Evolutionary conservation across 495 filamentous ascomycete genomes (phyloP).

Genomic region (Neurospora tetraspora): DNA sequence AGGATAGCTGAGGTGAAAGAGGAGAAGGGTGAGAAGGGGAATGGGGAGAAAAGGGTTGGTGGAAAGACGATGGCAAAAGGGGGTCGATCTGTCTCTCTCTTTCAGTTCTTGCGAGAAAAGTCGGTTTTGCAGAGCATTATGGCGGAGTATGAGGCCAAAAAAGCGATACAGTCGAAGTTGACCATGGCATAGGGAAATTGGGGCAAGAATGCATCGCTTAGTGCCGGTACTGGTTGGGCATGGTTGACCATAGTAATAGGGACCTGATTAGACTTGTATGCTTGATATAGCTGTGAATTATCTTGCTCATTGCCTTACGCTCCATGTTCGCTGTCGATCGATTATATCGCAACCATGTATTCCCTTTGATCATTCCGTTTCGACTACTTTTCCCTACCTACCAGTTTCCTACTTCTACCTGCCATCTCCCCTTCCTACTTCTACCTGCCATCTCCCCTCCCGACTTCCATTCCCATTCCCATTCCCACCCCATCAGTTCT

Average conservation of each 20-base stretch:
- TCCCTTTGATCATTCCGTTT: too few relatives aligned
- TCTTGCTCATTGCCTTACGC: too few relatives aligned
- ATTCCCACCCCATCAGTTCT: too few relatives aligned
- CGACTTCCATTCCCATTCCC: too few relatives aligned
- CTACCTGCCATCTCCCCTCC: too few relatives aligned
- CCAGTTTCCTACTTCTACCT: too few relatives aligned
- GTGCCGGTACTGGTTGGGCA: background rate
- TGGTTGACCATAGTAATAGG: background rate
- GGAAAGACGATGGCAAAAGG: background rate
- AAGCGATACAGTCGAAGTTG: background rate
- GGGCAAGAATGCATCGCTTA: background rate
- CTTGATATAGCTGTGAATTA: too few relatives aligned
- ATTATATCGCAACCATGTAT: too few relatives aligned
- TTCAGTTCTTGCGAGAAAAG: background rate
- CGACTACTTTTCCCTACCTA: too few relatives aligned
- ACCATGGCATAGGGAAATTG: background rate
- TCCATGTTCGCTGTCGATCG: too few relatives aligned
- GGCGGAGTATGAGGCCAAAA: background rate
- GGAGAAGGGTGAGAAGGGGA: background rate
- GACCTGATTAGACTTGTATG: too few relatives aligned
- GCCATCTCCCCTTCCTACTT: too few relatives aligned
- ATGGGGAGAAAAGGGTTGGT: background rate
- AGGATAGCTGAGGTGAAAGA: background rate
- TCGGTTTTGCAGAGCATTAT: background rate
- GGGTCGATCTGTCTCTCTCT: background rate